Evolutionary conservation across 2,329 filamentous ascomycete species (phyloP).

Genomic region (Cladosporium sp.): DNA sequence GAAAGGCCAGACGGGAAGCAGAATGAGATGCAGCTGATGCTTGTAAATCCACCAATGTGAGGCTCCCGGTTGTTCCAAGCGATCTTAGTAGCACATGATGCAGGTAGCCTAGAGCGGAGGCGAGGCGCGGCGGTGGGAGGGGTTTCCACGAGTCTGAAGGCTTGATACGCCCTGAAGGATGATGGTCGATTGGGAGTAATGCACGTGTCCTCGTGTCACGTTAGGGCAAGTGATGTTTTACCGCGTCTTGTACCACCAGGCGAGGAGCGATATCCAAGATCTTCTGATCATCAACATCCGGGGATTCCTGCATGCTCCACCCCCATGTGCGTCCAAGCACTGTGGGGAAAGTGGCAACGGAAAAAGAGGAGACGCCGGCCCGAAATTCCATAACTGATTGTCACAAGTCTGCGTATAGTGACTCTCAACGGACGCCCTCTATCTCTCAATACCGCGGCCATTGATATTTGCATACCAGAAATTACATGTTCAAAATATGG

Average conservation of each 20-base stretch:
- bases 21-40: background rate
- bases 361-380: slow-evolving; percentile 1
- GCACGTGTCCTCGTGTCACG: background rate
- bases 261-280: background rate
- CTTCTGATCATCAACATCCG: background rate
- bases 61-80: slow-evolving; percentile 5
- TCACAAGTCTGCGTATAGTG: no score
- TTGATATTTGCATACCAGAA: no score
- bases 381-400: background rate
- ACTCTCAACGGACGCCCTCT: no score
- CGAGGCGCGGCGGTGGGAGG: slow-evolving; percentile 2
- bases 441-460: no score
- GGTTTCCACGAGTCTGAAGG: slow-evolving; percentile 9
- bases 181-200: background rate
- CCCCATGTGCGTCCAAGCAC: background rate
- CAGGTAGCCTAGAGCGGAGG: background rate
- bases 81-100: slow-evolving; percentile 5
- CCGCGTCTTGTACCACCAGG: background rate
- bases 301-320: background rate
- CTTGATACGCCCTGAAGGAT: background rate
- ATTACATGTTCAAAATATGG: no score
- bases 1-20: background rate
- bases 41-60: slow-evolving; percentile 10
- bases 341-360: background rate
- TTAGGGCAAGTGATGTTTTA: background rate